Conservation (phyloP, 257 asterid species). For the Penstemon eatonii region DNA sequence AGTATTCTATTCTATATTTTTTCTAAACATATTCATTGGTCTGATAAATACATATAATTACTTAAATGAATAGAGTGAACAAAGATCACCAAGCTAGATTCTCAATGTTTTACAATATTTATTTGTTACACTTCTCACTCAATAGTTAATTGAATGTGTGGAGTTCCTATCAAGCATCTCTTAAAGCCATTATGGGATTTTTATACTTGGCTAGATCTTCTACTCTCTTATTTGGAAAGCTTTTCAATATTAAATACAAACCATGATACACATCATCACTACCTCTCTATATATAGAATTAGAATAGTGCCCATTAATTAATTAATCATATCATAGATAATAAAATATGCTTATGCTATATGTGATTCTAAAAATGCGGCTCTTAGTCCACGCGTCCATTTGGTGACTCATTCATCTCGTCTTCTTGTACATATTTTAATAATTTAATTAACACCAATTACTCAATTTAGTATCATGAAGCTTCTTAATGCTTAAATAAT, state of each 20-base stretch:
- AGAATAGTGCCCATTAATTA: constrained; percentile 39
- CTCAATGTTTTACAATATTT: no score
- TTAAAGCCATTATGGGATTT: constrained; percentile 23
- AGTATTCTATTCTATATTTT: no score
- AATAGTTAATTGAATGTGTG: not conserved
- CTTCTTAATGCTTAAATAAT: constrained; percentile 41
- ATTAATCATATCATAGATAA: not conserved
- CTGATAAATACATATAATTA: no score
- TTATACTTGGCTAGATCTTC: constrained; percentile 31
- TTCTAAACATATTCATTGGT: no score
- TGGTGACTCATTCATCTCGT: constrained; percentile 36
- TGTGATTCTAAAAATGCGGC: constrained; percentile 29
- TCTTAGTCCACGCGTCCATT: constrained; percentile 49
- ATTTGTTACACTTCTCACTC: no score
- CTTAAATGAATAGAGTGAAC: no score
- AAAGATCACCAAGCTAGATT: no score
- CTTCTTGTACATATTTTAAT: constrained; percentile 36
- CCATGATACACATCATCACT: constrained; percentile 56
- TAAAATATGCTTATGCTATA: constrained; percentile 23
- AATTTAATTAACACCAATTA: constrained; percentile 31
- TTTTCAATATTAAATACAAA: constrained; percentile 34
- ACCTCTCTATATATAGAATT: constrained; percentile 48
- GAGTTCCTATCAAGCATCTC: constrained; percentile 27
- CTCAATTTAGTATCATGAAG: constrained; percentile 49
- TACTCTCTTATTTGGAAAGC: constrained; percentile 18